Evolutionary conservation across 176 grass and related monocot species (phyloP), one percentile per base, ranked within the genome.

Genomic region (Avena atlantica): DNA sequence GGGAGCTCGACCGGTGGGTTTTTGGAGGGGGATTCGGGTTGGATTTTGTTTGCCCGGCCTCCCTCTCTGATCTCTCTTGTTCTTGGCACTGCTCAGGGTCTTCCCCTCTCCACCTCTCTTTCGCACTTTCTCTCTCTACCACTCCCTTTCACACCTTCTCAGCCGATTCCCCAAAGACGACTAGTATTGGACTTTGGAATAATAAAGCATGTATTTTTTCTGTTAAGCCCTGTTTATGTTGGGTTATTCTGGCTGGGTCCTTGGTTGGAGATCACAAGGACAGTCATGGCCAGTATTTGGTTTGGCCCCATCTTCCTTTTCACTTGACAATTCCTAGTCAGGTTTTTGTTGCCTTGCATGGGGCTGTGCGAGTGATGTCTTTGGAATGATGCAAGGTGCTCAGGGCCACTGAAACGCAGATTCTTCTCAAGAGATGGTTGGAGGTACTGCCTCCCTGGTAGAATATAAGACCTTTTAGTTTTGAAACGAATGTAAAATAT

Each of bases 171-270:
- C 65, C 80, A 24, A 87, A 44, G 74, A 92, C 91, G 74, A 92
- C 91, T 69, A 61, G 91, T 70, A 80, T 75, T 83, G 76, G 91
- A 92, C 84, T 84, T 76, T 80, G 84, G 74, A 84, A 87, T 79
- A 78, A 87, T 70, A 75, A 86, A 83, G 74, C 58, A 74, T 69
- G 57, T 16, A 1, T 11, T 76, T 80, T 83, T 61, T 29, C 19
- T 7, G 3, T 17, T 48, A 76, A 6, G 6, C 44, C 90, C 86
- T 62, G 31, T 15, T 0, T 0, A 25, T 49, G 16, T 2, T 70
- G 4, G 0, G 5, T 12, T 64, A 14, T 20, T 63, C 0, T 31
- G 16, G 0, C 3, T 82, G 29, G 9, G 23, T 71, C 86, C 82
- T 78, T 74, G 14, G 68, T 23, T 75, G 76, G 81, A 79, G 76